Evolutionary conservation across 371 early-diverging fungal species (phyloP), one percentile per base, ranked within the genome.

Genomic region (Amoeboaphelidium protococcarum): DNA sequence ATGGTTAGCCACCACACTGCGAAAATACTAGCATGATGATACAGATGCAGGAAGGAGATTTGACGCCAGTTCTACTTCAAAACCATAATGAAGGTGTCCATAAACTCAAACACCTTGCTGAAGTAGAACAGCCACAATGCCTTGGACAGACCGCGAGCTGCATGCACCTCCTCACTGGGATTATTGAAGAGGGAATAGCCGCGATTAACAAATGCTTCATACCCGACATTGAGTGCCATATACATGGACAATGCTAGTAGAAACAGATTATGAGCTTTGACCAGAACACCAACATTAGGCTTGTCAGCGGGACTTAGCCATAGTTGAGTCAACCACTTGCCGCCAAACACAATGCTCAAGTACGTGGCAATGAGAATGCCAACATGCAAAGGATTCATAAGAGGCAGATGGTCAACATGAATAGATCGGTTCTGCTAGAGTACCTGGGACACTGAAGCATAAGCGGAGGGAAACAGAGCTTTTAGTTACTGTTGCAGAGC

Each of bases 21-120:
- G 50, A 74, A 68, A 50, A 74, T 66, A 46, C 71, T 67, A 47
- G 54, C 50, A 57, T 74, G 74, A 54, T 74, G 74, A 61, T 74
- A 74, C 40, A 74, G 57, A 54, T 74, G 74, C 50, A 74, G 52
- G 61, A 74, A 74, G 0, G 71, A 66, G 37, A 74, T 65, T 50
- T 74, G 74, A 23, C 66, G 68, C 55, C 64, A 59, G 62, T 74
- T 73, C 59, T 69, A 66, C 55, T 72, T 70, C 44, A 71, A 45
- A 23, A 69, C 56, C 71, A 74, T 74, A 50, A 72, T 72, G 46
- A 54, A 61, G n/a, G 73, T 73, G 52, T 73, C 73, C 22, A 65
- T 54, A 49, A 73, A 72, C 60, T 73, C 73, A 50, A 62, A 53
- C 42, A 61, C 63, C 59, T 73, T 73, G 46, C 69, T 68, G 23